Percentiles rank a stretch among this genome's conserved stretches.
phyloP scores from a whole-genome alignment of 495 filamentous ascomycete genomes.

The Penicillium pulvis region DNA sequence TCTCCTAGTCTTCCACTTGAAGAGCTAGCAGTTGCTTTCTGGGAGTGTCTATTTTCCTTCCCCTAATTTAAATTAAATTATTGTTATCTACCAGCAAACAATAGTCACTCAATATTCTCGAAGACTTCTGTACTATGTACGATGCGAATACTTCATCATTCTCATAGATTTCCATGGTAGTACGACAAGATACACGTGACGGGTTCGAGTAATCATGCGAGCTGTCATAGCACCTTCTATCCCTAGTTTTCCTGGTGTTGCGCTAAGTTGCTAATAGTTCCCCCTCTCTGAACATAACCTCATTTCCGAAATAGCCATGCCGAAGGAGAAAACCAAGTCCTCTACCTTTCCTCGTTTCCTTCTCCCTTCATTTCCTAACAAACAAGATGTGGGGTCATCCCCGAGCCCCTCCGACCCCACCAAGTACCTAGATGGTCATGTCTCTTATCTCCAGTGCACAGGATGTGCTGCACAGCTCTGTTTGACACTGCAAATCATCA shows the following conservation, averaged over 20 bases:
- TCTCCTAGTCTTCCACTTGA: background rate
- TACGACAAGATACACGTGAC: background rate
- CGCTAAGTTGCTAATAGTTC: background rate
- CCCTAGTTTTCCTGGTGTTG: background rate
- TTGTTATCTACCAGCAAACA: background rate
- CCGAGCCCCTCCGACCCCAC: constrained; percentile 18
- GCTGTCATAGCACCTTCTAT: background rate
- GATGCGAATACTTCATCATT: too few species aligned
- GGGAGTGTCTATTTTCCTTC: background rate
- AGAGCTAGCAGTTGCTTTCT: background rate
- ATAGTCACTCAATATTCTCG: background rate
- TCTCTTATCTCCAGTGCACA: constrained; percentile 70
- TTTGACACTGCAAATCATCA: constrained; percentile 76
- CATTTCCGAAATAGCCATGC: constrained; percentile 6
- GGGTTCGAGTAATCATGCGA: background rate
- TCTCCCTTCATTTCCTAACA: constrained; percentile 52
- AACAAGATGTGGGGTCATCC: constrained; percentile 29
- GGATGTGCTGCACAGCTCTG: constrained; percentile 76
- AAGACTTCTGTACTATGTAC: too few species aligned
- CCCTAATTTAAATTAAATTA: too few species aligned
- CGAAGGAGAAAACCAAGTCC: constrained; percentile 17
- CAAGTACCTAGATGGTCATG: constrained; percentile 50
- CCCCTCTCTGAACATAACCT: background rate
- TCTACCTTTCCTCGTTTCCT: constrained; percentile 50
- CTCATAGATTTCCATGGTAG: background rate